Percentiles rank a stretch among this genome's conserved stretches.
phyloP scores from a whole-genome alignment of 1,139 yeast species.

The Yarrowia galli region DNA sequence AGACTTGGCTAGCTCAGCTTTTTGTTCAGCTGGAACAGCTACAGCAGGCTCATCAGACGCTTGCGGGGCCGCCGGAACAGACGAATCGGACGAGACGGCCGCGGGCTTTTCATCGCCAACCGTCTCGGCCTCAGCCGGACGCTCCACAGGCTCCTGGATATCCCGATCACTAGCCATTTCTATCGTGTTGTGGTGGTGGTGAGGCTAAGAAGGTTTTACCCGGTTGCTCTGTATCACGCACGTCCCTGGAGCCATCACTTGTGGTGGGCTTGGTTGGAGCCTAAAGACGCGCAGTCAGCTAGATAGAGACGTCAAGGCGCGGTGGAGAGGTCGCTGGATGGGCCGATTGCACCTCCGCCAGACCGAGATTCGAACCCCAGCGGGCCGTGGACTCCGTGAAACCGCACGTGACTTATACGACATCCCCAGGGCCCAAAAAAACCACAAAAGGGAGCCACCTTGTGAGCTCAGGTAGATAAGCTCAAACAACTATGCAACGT shows the following conservation, averaged over 20 bases:
- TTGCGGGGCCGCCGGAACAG: not conserved
- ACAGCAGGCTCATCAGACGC: not conserved
- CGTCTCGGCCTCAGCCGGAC: not conserved
- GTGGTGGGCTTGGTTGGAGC: slow-evolving; percentile 14
- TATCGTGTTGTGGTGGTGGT: slow-evolving; percentile 38
- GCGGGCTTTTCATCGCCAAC: not conserved
- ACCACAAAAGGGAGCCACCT: not conserved
- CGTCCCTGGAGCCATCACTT: not conserved
- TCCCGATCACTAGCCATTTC: slow-evolving; percentile 36
- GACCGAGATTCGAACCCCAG: not conserved
- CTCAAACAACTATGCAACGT: no score
- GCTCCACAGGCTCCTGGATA: slow-evolving; percentile 3
- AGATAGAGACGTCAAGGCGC: not conserved
- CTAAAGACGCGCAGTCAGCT: not conserved
- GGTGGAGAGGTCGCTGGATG: no score
- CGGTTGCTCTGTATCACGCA: slow-evolving; percentile 34
- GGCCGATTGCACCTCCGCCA: no score
- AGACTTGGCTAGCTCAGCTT: not conserved
- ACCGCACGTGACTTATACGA: slow-evolving; percentile 30
- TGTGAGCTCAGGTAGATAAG: not conserved
- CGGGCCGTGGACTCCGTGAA: not conserved
- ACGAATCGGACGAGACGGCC: not conserved
- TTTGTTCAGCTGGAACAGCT: not conserved
- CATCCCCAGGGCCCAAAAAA: not conserved
- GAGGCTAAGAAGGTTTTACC: slow-evolving; percentile 38